Conservation (phyloP, 2,329 filamentous ascomycete genomes). For the Aschersonia sp. region DNA sequence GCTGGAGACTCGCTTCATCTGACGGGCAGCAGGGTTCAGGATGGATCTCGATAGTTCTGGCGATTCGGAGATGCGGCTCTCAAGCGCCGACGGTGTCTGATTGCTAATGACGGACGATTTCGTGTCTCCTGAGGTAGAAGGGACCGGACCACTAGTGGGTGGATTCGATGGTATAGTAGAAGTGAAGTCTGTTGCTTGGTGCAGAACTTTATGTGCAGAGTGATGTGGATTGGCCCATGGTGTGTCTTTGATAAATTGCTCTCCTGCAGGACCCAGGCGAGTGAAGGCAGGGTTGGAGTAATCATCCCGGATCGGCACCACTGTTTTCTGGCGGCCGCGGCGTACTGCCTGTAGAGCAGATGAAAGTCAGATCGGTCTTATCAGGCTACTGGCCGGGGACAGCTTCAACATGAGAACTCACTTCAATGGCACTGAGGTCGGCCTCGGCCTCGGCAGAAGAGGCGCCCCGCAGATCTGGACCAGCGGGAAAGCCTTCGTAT, state of each 20-base stretch:
- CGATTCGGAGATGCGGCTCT: slow-evolving; percentile 21
- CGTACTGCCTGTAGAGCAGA: slow-evolving; percentile 15
- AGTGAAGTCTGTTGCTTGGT: slow-evolving; percentile 16
- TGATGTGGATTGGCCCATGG: slow-evolving; percentile 88
- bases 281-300: slow-evolving; percentile 32
- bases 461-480: slow-evolving; percentile 67
- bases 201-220: slow-evolving; percentile 44
- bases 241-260: slow-evolving; percentile 79
- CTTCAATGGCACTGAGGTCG: slow-evolving; percentile 79
- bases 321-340: slow-evolving; percentile 20
- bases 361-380: slow-evolving; percentile 6
- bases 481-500: slow-evolving; percentile 90
- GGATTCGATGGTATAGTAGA: slow-evolving; percentile 5
- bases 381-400: background rate
- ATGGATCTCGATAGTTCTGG: slow-evolving; percentile 28
- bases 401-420: slow-evolving; percentile 20
- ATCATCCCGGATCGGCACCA: slow-evolving; percentile 28
- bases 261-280: slow-evolving; percentile 53
- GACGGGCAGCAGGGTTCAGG: slow-evolving; percentile 16
- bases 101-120: slow-evolving; percentile 11
- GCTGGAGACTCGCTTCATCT: slow-evolving; percentile 17
- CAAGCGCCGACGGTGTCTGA: slow-evolving; percentile 10
- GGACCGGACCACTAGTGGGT: background rate
- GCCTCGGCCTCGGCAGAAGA: slow-evolving; percentile 64
- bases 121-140: slow-evolving; percentile 7